These are phyloP conservation scores for Ascochyta clinopodiicola DNA, from an alignment of 2,329 filamentous ascomycete species.

Conservation along the genomic window DNA sequence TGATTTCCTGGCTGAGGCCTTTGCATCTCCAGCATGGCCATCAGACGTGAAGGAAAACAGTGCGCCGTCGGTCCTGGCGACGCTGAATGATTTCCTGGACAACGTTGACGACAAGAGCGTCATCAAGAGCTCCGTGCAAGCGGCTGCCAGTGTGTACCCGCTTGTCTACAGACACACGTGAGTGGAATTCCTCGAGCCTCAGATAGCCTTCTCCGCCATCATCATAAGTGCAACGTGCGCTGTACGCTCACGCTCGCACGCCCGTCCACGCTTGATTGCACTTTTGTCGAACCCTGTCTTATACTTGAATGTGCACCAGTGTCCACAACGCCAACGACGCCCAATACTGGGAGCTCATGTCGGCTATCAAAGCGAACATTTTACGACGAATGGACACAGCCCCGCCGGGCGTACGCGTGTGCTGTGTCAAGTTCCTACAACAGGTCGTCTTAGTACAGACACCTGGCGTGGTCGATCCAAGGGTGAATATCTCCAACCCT, in stretches of 20 bases:
- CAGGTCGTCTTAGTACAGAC: conserved; percentile 92
- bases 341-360: conserved; percentile 86
- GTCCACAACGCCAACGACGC: conserved; percentile 85
- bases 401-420: conserved; percentile 78
- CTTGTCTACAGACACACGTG: conserved; percentile 94
- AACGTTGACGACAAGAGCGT: conserved; percentile 76
- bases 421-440: conserved; percentile 97
- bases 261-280: conserved; percentile 22
- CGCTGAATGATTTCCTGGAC: conserved; percentile 62
- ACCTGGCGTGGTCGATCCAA: conserved; percentile 80
- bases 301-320: conserved; percentile 59
- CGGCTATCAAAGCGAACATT: conserved; percentile 86
- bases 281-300: conserved; percentile 38
- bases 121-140: conserved; percentile 84
- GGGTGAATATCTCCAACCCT: conserved; percentile 62
- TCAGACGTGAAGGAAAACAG: conserved; percentile 80
- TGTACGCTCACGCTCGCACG: conserved; percentile 20
- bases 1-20: conserved; percentile 94
- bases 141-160: conserved; percentile 90
- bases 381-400: conserved; percentile 86
- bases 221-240: conserved; percentile 24
- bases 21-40: conserved; percentile 85
- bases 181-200: conserved; percentile 54
- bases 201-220: conserved; percentile 30
- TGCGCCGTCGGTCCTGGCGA: conserved; percentile 78